These are phyloP conservation scores for Phytophthora agathidicida DNA, from an alignment of 352 stramenopile genomes.

Conservation along the genomic window DNA sequence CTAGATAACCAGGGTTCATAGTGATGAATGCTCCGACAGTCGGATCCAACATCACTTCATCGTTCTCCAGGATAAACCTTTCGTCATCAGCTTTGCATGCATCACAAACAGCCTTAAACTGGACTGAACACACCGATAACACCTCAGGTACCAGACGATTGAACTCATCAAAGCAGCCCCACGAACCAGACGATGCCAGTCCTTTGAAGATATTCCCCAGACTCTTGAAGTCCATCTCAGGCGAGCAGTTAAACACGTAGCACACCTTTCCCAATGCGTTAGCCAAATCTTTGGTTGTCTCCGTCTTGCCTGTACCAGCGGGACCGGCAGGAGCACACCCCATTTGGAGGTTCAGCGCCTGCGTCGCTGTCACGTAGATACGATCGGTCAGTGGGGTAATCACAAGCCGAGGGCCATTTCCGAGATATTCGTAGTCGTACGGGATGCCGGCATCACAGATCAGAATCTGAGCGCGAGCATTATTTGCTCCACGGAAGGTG, in stretches of 20 bases:
- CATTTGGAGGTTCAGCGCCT: conserved; percentile 94
- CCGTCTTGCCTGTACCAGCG: conserved; percentile 93
- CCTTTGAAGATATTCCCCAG: conserved; percentile 98
- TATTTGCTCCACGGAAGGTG: conserved; percentile 84
- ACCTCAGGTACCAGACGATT: conserved; percentile 96
- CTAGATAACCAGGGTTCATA: conserved; percentile 97
- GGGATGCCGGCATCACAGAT: conserved; percentile 94
- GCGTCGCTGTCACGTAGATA: conserved; percentile 96
- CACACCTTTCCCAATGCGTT: conserved; percentile 95
- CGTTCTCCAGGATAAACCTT: conserved; percentile 94
- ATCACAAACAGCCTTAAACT: conserved; percentile 97
- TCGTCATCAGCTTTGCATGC: conserved; percentile 94
- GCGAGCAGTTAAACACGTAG: conserved; percentile 96
- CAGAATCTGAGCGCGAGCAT: conserved; percentile 82
- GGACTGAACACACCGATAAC: conserved; percentile 93
- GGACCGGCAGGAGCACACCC: conserved; percentile 81
- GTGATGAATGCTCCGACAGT: conserved; percentile 96
- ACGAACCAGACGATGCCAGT: conserved; percentile 93
- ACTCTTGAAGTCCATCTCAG: conserved; percentile 97
- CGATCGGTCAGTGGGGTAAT: conserved; percentile 96
- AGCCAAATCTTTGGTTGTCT: conserved; percentile 96
- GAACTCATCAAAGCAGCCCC: conserved; percentile 98
- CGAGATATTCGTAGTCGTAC: conserved; percentile 98
- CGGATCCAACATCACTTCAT: conserved; percentile 92
- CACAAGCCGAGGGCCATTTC: conserved; percentile 94